Conservation (phyloP, 2,329 filamentous ascomycete species). For the Botryotinia calthae region DNA sequence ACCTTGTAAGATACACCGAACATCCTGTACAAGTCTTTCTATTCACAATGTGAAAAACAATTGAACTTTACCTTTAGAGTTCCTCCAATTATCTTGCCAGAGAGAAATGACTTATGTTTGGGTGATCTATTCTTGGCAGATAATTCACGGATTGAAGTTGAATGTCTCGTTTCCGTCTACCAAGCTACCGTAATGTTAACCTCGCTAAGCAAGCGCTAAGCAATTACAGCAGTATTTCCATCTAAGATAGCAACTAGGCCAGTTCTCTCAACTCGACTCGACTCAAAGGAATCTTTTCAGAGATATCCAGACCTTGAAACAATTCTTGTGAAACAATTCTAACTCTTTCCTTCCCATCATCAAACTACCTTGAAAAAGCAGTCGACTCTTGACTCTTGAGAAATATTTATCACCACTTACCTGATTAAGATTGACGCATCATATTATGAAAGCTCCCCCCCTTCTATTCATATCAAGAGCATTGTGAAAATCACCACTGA, state of each 20-base stretch:
- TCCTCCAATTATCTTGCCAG: not conserved
- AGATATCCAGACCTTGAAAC: not conserved
- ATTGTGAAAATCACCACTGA: not conserved
- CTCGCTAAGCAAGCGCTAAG: not conserved
- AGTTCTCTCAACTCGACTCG: not conserved
- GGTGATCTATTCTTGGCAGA: not conserved
- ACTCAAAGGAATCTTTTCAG: not conserved
- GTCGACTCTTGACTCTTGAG: not conserved
- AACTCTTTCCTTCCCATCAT: not conserved
- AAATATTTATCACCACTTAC: not conserved
- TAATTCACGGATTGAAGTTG: not conserved
- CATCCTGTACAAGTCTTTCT: not conserved
- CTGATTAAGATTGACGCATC: not conserved
- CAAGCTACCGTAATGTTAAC: not conserved
- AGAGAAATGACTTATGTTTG: not conserved
- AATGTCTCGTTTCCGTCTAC: not conserved
- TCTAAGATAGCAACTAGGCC: not conserved
- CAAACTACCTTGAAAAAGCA: not conserved
- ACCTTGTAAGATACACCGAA: not conserved
- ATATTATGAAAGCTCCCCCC: not conserved
- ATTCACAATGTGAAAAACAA: not conserved
- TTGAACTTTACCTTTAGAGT: not conserved
- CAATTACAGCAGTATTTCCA: not conserved
- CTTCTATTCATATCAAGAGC: not conserved
- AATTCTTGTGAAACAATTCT: not conserved